Evolutionary conservation across 441 rosid genomes (phyloP).

Genomic region (Metrosideros polymorpha): DNA sequence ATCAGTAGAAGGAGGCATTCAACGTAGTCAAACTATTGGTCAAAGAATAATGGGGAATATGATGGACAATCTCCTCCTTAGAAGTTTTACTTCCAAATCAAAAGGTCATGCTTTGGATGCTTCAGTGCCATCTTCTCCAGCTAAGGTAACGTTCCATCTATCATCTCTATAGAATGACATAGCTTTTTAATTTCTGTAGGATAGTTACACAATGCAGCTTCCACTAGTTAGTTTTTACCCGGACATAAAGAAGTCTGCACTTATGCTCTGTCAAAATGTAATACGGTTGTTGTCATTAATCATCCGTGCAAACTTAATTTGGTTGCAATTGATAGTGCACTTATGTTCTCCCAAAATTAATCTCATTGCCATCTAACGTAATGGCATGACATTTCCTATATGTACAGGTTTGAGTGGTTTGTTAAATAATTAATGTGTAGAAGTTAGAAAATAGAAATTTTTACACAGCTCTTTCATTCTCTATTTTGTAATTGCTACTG

Average conservation of each 20-base stretch:
- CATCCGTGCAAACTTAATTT: neutral
- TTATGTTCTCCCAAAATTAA: neutral
- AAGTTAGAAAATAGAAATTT: neutral
- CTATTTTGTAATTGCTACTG: neutral
- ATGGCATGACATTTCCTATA: neutral
- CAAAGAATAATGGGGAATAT: slow-evolving; percentile 77
- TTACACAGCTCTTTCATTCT: neutral
- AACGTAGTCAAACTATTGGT: slow-evolving; percentile 78
- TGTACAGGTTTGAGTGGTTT: neutral
- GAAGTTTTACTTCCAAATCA: slow-evolving; percentile 79
- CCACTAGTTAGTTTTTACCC: neutral
- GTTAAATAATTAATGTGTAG: neutral
- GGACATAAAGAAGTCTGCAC: neutral
- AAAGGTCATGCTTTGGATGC: slow-evolving; percentile 47
- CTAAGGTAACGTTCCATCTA: slow-evolving; percentile 41
- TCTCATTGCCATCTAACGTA: neutral
- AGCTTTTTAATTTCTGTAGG: neutral
- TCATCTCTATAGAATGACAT: neutral
- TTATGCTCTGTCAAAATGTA: neutral
- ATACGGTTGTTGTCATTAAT: neutral
- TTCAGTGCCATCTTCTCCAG: slow-evolving; percentile 67
- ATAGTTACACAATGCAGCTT: neutral
- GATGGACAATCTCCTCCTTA: slow-evolving; percentile 86
- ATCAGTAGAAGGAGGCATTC: slow-evolving; percentile 48
- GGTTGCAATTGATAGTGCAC: neutral